Base-by-base conservation (phyloP, 1,284 basidiomycete genomes). In the Apiotrichum sp. region DNA sequence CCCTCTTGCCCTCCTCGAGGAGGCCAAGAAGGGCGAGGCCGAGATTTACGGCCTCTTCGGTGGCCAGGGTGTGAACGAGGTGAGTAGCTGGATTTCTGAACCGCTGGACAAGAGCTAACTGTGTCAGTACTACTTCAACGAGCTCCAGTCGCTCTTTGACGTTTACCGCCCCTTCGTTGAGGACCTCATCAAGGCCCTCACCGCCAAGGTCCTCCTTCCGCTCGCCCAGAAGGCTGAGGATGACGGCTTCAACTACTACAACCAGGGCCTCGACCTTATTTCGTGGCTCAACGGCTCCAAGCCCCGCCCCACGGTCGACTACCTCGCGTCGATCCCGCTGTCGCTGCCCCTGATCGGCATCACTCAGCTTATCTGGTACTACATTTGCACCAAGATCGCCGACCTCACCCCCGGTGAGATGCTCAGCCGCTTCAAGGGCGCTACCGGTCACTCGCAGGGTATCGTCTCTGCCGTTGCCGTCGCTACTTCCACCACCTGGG, bases 31-130 rank as follows among this genome's bases (percentile, higher is more conserved):
- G 31, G 84, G 85, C 52, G 81, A 87, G 52, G 86, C 91, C 36
- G 87, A 88, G 58, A 79, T 96, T 63, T 97, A 89, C 78, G 95
- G 89, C 55, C 80, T 98, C 56, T 98, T 98, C 69, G 95, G 95
- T 61, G 96, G 96, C n/a, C 95, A 98, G 77, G 95, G 95, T 64
- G 91, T 88, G 64, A 98, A 98, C 76, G 95, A 98, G 78, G 76
- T 79, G 62, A 70, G 78, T 74, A 22, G 9, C 46, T 38, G 6
- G 22, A 29, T n/a, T 29, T 13, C 14, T 13, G 10, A 13, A 8
- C 14, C 3, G 6, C n/a, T 6, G 14, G 8, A 43, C 35, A n/a
- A 29, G n/a, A 13, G 56, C 62, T 68, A 61, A 72, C 64, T 22
- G 29, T 7, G 7, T 43, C 47, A 77, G 76, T 88, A 95, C 62